Percentiles rank a stretch among this genome's conserved stretches.
These are phyloP conservation scores for Pyronema domesticum DNA, from an alignment of 495 filamentous ascomycete species.

Conservation along the genomic window DNA sequence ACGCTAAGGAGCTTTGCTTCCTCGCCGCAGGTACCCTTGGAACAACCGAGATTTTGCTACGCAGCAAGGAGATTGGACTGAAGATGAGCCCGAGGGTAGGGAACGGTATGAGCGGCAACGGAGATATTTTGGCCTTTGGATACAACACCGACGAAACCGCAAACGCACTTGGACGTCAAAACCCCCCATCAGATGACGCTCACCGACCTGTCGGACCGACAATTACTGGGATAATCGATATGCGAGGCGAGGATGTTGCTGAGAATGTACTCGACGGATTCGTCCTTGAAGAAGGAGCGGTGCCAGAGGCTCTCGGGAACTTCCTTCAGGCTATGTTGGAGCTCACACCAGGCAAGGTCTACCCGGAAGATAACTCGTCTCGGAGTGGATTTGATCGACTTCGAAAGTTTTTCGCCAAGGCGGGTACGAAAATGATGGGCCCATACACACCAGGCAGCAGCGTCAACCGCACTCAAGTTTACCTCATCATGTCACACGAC, in stretches of 20 bases:
- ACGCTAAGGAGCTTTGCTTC: constrained; percentile 42
- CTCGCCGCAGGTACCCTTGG: constrained; percentile 44
- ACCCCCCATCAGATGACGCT: constrained; percentile 27
- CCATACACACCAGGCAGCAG: constrained; percentile 38
- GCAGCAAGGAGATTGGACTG: constrained; percentile 42
- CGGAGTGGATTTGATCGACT: constrained; percentile 23
- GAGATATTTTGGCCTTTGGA: constrained; percentile 47
- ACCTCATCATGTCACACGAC: constrained; percentile 57
- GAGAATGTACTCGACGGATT: constrained; percentile 42
- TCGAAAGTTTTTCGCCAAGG: constrained; percentile 31
- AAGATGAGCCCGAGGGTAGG: constrained; percentile 40
- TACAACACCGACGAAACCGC: constrained; percentile 30
- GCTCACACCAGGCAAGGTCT: constrained; percentile 34
- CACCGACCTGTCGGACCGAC: constrained; percentile 41
- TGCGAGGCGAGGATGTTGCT: constrained; percentile 30
- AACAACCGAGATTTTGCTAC: constrained; percentile 48
- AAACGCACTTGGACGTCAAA: constrained; percentile 37
- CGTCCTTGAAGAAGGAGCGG: constrained; percentile 46
- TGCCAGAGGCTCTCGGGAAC: constrained; percentile 38
- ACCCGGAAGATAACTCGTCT: constrained; percentile 26
- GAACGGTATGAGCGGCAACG: constrained; percentile 49
- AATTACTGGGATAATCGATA: constrained; percentile 48
- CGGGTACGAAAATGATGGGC: constrained; percentile 35
- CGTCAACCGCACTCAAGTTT: constrained; percentile 42
- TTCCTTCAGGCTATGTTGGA: constrained; percentile 42